These are phyloP conservation scores for Davidsoniella eucalypti DNA, from an alignment of 2,329 filamentous ascomycete genomes.

Conservation along the genomic window DNA sequence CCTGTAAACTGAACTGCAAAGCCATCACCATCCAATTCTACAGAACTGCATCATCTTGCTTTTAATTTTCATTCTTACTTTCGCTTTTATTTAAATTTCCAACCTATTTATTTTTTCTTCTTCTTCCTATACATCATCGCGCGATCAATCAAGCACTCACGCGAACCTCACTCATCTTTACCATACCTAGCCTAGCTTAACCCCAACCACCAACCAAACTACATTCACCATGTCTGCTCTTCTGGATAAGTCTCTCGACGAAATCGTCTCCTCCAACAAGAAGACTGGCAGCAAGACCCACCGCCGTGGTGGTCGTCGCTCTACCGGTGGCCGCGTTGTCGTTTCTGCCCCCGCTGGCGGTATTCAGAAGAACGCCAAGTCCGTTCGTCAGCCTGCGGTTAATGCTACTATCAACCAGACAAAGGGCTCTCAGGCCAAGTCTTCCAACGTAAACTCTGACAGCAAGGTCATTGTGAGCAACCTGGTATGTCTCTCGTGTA, in stretches of 20 bases:
- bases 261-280: conserved; percentile 73
- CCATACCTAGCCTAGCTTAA: conserved; percentile 1
- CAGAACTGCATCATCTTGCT: conserved; percentile 6
- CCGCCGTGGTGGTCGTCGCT: conserved; percentile 33
- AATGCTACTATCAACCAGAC: conserved; percentile 26
- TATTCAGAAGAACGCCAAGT: conserved; percentile 60
- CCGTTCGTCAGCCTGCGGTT: conserved; percentile 38
- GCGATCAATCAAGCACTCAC: neutral
- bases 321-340: conserved; percentile 33
- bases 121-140: neutral
- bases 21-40: conserved; percentile 15
- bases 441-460: conserved; percentile 45
- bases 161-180: neutral
- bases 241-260: conserved; percentile 91
- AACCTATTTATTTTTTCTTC: neutral
- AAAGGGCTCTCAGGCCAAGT: conserved; percentile 40
- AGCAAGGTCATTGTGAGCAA: conserved; percentile 99
- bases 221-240: conserved; percentile 67
- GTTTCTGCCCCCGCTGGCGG: conserved; percentile 63
- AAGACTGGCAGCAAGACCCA: conserved; percentile 38
- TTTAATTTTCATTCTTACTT: neutral
- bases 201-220: conserved; percentile 12
- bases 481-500: conserved; percentile 48
- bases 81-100: conserved; percentile 3
- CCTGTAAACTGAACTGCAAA: conserved; percentile 4